Evolutionary conservation across 2,329 filamentous ascomycete species (phyloP), one percentile per base, ranked within the genome.

Genomic region (Pseudogymnoascus sp.): DNA sequence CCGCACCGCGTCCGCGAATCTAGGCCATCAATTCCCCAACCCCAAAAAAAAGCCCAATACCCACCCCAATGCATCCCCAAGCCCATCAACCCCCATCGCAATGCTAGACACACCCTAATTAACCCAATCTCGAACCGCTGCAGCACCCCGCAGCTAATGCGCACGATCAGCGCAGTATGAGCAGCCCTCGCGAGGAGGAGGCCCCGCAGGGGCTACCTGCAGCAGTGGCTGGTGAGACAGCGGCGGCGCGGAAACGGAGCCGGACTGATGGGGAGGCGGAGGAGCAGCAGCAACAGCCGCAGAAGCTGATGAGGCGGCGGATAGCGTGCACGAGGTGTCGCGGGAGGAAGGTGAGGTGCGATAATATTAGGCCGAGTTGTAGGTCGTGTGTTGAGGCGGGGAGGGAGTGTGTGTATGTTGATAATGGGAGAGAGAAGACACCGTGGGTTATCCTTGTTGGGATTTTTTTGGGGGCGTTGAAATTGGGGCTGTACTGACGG

Each of bases 261-360:
- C 41, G 41, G 1, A 20, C 22, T 25, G 41, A 47, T n/a, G 41
- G 28, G 8, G 41, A 47, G 3, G 41, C n/a, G n/a, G n/a, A n/a
- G n/a, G n/a, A n/a, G n/a, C n/a, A n/a, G n/a, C n/a, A n/a, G n/a
- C n/a, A 47, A 22, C 41, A 47, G 6, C 41, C 41, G 41, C 41
- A 47, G 14, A 47, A 47, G 8, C 12, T 47, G 2, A 11, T n/a
- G 41, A 20, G 41, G 2, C 6, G 41, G 41, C 41, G 41, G 25
- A 59, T 58, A 18, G 69, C 69, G 6, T 71, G 69, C 34, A 65
- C 69, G 43, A 38, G 66, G 7, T 71, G 69, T 60, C 62, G 69
- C n/a, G 34, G 64, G 30, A 63, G 68, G 6, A 71, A 71, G 60
- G 64, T 69, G 11, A 68, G 66, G 39, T 71, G 69, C 63, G 67